Evolutionary conservation across 495 filamentous ascomycete genomes (phyloP).

Genomic region (Bacidia gigantensis): DNA sequence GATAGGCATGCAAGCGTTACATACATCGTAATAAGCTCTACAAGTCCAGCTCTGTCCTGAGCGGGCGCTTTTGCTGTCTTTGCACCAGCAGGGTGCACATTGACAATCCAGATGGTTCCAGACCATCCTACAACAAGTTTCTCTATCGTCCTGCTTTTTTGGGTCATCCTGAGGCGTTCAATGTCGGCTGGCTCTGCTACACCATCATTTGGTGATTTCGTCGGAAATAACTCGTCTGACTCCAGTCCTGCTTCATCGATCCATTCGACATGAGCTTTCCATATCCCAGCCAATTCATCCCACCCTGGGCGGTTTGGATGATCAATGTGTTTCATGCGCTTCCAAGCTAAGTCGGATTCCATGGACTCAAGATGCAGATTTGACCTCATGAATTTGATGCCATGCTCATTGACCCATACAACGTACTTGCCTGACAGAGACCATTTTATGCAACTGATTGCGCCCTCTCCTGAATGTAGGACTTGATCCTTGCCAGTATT

Average conservation of each 20-base stretch:
- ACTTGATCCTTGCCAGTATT: constrained; percentile 75
- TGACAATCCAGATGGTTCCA: constrained; percentile 86
- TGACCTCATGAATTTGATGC: constrained; percentile 92
- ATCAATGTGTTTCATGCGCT: constrained; percentile 84
- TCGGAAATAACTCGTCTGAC: constrained; percentile 36
- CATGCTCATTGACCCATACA: constrained; percentile 88
- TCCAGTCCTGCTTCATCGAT: constrained; percentile 68
- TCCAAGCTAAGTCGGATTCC: constrained; percentile 79
- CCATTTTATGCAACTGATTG: constrained; percentile 84
- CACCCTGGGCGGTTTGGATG: constrained; percentile 64
- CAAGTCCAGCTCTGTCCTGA: constrained; percentile 57
- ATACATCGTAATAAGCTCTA: constrained; percentile 82
- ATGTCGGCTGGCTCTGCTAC: constrained; percentile 20
- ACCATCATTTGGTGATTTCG: constrained; percentile 25
- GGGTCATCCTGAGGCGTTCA: constrained; percentile 22
- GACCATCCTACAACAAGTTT: constrained; percentile 91
- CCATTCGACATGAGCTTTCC: constrained; percentile 88
- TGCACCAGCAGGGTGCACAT: constrained; percentile 66
- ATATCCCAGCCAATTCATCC: constrained; percentile 89
- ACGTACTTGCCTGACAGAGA: constrained; percentile 82
- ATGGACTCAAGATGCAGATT: constrained; percentile 66
- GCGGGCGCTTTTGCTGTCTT: constrained; percentile 40
- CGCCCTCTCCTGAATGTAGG: constrained; percentile 82
- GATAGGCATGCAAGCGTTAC: constrained; percentile 25
- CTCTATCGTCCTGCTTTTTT: constrained; percentile 35